Base-by-base conservation (phyloP, 805 yeast genomes). In the Kodamaea sagamina region DNA sequence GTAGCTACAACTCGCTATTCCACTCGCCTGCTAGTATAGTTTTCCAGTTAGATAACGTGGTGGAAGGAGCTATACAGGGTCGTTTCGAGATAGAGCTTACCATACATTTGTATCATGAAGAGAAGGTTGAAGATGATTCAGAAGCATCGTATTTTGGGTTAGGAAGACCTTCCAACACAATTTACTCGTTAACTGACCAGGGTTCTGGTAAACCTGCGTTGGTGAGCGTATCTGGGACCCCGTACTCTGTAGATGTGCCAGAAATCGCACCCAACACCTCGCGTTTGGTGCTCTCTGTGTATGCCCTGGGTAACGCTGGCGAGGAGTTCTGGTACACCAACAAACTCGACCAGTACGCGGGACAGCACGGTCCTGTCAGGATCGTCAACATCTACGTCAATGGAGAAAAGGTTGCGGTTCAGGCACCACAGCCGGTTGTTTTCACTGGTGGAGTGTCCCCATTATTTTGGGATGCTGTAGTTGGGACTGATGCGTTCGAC, bases 251-350 rank as follows among this genome's bases (percentile, higher is more conserved):
- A 15, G 48, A 54, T 1, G 54, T 82, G n/a, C 81, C 84, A 3
- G 52, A 54, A 11, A 60, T 85, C 22, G 52, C 75, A 2, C 55
- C 61, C 17, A 82, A 83, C 54, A 81, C 88, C 4, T 79, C 88
- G 2, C 71, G 81, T 46, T 79, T 81, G 36, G 67, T 65, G 44
- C 58, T 87, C 24, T 74, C 83, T 8, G 58, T 88, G 4, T 81
- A 79, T 50, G 79, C 84, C 9, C 78, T 86, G 13, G 96, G 93
- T 2, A 86, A 84, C 53, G 84, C 82, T 2, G 80, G 75, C 26
- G 96, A 88, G 62, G 96, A 89, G 59, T 85, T 86, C 54, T 88
- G 95, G 95, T 89, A 82, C 61, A 62, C 81, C 2, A 84, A 86
- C 50, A 67, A 72, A 8, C 46, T 83, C 32, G 86, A 81, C 51